Base-by-base conservation (phyloP, 345 rosid species). In the Bruguiera gymnorhiza region DNA sequence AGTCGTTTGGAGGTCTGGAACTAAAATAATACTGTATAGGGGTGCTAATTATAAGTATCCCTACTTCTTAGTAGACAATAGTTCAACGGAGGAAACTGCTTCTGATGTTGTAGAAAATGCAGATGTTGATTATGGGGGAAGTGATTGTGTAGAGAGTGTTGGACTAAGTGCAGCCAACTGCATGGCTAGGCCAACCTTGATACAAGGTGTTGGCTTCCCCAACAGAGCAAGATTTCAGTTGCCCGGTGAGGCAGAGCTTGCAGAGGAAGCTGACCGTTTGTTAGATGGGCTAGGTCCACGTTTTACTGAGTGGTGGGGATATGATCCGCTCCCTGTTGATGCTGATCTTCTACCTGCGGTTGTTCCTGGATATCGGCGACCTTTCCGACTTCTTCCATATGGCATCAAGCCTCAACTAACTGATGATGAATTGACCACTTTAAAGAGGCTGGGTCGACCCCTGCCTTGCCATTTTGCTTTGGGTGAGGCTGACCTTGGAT, bases 1-100 rank as follows among this genome's bases (percentile, higher is more conserved):
- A 80, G 98, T 91, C 51, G 86, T 94, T 66, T 91, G 97, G 98
- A 85, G 98, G 77, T 81, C 92, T n/a, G 98, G 98, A 76, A 79
- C 88, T 81, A 91, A 87, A 73, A 83, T 94, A 72, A 75, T 89
- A 66, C 79, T 94, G 79, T 91, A 91, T 66, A 89, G 97, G 68
- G 98, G 98, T 6, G 79, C 71, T 6, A 76, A 91, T 72, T 94
- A 94, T 72, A 85, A 78, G 73, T 91, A 88, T 78, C 97, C 98
- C 19, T 94, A 94, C 75, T 94, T 94, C 75, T 68, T 72, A 20
- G 66, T 86, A 62, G 87, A 82, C 78, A 67, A 53, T 60, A 66
- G 58, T 54, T 58, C 75, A 37, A 56, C 68, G 27, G 62, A 37
- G 63, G 80, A 61, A 62, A 74, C 78, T 64, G 72, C 79, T n/a